Evolutionary conservation across 108 stramenopile species (phyloP).

Genomic region (Skeletonema marinoi): DNA sequence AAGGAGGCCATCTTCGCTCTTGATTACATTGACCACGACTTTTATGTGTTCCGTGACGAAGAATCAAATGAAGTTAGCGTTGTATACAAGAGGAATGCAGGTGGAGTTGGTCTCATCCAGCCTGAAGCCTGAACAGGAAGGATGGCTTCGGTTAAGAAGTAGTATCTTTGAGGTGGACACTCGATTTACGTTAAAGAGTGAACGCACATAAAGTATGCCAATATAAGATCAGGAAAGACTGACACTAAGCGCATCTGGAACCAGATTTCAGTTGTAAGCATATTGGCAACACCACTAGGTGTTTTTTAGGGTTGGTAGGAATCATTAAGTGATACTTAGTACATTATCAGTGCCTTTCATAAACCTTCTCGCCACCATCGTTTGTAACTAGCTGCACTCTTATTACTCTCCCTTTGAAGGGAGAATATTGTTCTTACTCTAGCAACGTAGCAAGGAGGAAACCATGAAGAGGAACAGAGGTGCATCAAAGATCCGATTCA

Average conservation of each 20-base stretch:
- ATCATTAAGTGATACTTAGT: no score
- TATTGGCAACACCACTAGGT: no score
- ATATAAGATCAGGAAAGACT: background rate
- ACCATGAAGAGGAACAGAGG: no score
- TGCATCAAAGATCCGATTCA: no score
- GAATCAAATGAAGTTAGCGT: slow-evolving; percentile 80
- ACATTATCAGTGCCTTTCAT: no score
- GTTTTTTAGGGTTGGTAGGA: no score
- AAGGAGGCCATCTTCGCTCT: slow-evolving; percentile 89
- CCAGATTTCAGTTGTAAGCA: background rate
- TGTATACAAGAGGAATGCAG: slow-evolving; percentile 92
- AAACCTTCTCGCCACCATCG: no score
- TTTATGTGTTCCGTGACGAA: slow-evolving; percentile 87
- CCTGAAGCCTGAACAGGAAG: slow-evolving; percentile 67
- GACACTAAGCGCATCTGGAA: background rate
- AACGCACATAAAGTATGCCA: background rate
- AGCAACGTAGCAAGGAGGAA: no score
- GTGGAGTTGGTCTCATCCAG: slow-evolving; percentile 86
- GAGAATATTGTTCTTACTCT: no score
- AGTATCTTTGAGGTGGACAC: background rate
- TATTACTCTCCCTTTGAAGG: no score
- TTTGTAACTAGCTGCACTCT: no score
- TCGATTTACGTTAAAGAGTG: background rate
- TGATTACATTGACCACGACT: slow-evolving; percentile 93
- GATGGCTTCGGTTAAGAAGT: slow-evolving; percentile 27